These are phyloP conservation scores for Picea sitchensis DNA, from an alignment of 75 land plant species.

Conservation along the genomic window DNA sequence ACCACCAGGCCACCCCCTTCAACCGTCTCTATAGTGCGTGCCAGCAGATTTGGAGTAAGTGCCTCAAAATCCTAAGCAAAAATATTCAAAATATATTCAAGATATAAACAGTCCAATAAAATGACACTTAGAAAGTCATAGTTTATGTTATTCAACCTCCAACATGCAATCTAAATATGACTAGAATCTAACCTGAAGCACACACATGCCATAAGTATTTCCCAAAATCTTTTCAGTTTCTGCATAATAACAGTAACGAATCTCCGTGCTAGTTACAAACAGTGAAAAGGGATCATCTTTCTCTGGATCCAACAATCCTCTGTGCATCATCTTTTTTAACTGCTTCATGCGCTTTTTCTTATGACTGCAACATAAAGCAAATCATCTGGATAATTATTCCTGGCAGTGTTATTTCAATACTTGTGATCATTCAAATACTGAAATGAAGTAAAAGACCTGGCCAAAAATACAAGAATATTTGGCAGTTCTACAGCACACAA, in stretches of 20 bases:
- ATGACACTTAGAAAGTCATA: not conserved
- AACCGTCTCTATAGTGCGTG: slow-evolving; percentile 98
- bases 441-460: too few species aligned
- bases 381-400: too few species aligned
- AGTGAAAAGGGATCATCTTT: slow-evolving; percentile 85
- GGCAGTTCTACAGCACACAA: too few species aligned
- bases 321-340: slow-evolving; percentile 73
- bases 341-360: slow-evolving; percentile 89
- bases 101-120: slow-evolving; percentile 5
- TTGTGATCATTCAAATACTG: too few species aligned
- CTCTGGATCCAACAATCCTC: slow-evolving; percentile 80
- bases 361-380: slow-evolving; percentile 48
- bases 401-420: too few species aligned
- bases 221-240: slow-evolving; percentile 96
- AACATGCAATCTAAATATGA: not conserved
- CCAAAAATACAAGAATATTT: too few species aligned
- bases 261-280: slow-evolving; percentile 73
- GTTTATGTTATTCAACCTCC: not conserved
- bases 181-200: slow-evolving; percentile 69
- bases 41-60: slow-evolving; percentile 92
- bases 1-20: slow-evolving; percentile 95
- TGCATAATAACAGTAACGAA: slow-evolving; percentile 87
- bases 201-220: slow-evolving; percentile 97
- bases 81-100: not conserved
- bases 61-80: slow-evolving; percentile 93